These are phyloP conservation scores for Plectosphaerella sp. DNA, from an alignment of 2,329 filamentous ascomycete genomes.

Conservation along the genomic window DNA sequence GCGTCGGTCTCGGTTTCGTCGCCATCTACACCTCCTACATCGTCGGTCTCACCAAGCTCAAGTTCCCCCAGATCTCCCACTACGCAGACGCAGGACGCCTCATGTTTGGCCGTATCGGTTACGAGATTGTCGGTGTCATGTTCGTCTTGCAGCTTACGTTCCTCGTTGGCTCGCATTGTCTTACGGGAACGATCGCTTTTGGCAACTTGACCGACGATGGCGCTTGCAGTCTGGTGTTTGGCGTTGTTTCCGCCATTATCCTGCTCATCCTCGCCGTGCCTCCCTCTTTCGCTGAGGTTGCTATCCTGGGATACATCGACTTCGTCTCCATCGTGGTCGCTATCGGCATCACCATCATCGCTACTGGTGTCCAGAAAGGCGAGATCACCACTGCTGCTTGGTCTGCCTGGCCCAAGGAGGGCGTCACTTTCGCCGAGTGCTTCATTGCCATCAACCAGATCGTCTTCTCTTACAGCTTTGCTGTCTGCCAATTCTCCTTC, in stretches of 20 bases:
- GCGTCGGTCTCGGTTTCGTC: constrained; percentile 27
- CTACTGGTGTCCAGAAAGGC: constrained; percentile 44
- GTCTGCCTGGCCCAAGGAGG: constrained; percentile 40
- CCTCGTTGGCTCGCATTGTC: constrained; percentile 66
- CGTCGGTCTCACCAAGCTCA: constrained; percentile 40
- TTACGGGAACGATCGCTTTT: constrained; percentile 67
- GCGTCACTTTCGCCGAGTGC: constrained; percentile 45
- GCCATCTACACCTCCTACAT: constrained; percentile 36
- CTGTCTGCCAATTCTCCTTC: constrained; percentile 47
- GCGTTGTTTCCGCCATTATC: constrained; percentile 39
- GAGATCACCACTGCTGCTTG: constrained; percentile 25
- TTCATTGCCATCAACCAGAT: constrained; percentile 65
- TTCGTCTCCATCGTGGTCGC: constrained; percentile 61
- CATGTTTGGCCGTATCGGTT: constrained; percentile 54
- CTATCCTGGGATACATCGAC: constrained; percentile 45
- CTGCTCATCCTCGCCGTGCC: constrained; percentile 41
- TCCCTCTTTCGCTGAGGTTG: constrained; percentile 43
- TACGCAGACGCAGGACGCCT: constrained; percentile 66
- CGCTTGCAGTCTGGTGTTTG: constrained; percentile 39
- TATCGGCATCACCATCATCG: constrained; percentile 63
- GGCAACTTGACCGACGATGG: constrained; percentile 57
- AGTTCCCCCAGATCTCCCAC: constrained; percentile 53
- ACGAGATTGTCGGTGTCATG: constrained; percentile 57
- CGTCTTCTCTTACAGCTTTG: constrained; percentile 62
- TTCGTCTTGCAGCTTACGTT: constrained; percentile 64